A percentile compares a stretch with the other conserved stretches of the same genome.
phyloP scores from a whole-genome alignment of 2,329 filamentous ascomycete genomes.

The Colletotrichum spinosum region DNA sequence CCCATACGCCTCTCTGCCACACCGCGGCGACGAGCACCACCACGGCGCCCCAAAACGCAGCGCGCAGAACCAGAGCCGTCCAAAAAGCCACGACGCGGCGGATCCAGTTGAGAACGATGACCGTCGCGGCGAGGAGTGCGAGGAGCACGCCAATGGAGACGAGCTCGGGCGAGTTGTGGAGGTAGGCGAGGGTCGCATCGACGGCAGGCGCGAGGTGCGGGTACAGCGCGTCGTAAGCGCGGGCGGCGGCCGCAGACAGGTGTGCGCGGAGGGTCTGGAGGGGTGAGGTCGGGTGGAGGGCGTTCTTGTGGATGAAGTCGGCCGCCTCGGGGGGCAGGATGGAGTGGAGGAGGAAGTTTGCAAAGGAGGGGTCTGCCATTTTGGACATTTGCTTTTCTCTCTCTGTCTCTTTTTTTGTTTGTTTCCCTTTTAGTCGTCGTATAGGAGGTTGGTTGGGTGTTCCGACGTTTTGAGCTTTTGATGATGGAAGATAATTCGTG shows the following conservation, averaged over 20 bases:
- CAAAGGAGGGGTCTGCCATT: conserved; percentile 48
- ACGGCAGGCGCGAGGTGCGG: conserved; percentile 58
- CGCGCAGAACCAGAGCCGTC: conserved; percentile 72
- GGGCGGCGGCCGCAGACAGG: conserved; percentile 44
- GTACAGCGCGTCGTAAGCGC: conserved; percentile 46
- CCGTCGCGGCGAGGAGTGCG: conserved; percentile 66
- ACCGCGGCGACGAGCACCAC: conserved; percentile 65
- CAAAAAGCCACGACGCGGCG: conserved; percentile 81
- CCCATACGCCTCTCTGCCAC: conserved; percentile 74
- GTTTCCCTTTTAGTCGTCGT: background rate
- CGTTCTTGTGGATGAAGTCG: conserved; percentile 58
- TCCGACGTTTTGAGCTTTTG: background rate
- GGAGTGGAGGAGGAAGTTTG: conserved; percentile 49
- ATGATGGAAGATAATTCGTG: background rate
- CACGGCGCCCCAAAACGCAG: conserved; percentile 74
- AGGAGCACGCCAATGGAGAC: conserved; percentile 61
- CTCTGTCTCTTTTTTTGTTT: background rate
- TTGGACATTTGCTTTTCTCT: conserved; percentile 9
- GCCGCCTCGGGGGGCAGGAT: conserved; percentile 59
- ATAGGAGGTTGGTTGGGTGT: background rate
- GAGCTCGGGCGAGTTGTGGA: conserved; percentile 55
- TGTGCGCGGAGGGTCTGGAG: conserved; percentile 55
- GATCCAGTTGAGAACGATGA: conserved; percentile 78
- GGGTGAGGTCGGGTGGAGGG: conserved; percentile 59
- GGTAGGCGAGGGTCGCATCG: conserved; percentile 50